Conservation (phyloP, 345 rosid species). For the Arabidopsis thaliana region TAIR10.1 NC_003074.8:18389001-18389500, state of each 20-base stretch:
- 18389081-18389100: slow-evolving; percentile 92
- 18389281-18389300: slow-evolving; percentile 5
- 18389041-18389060: slow-evolving; percentile 83
- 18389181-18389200: slow-evolving; percentile 64
- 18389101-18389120: slow-evolving; percentile 86
- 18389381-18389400: background rate
- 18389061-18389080: slow-evolving; percentile 79
- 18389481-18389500: slow-evolving; percentile 18
- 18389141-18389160: slow-evolving; percentile 81
- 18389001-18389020: slow-evolving; percentile 78
- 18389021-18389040: slow-evolving; percentile 81
- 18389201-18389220: slow-evolving; percentile 85
- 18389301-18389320: slow-evolving; percentile 14
- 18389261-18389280: slow-evolving; percentile 95
- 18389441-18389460: background rate
- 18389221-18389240: slow-evolving; percentile 96
- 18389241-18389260: slow-evolving; percentile 96
- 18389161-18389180: slow-evolving; percentile 62
- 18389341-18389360: slow-evolving; percentile 37
- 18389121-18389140: slow-evolving; percentile 81
- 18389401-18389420: background rate
- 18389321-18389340: slow-evolving; percentile 34
- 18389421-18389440: slow-evolving; percentile 10
- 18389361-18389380: slow-evolving; percentile 5
- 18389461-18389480: slow-evolving; percentile 22